Base-by-base conservation (phyloP, 352 stramenopile species). In the Phytophthora macrochlamydospora region DNA sequence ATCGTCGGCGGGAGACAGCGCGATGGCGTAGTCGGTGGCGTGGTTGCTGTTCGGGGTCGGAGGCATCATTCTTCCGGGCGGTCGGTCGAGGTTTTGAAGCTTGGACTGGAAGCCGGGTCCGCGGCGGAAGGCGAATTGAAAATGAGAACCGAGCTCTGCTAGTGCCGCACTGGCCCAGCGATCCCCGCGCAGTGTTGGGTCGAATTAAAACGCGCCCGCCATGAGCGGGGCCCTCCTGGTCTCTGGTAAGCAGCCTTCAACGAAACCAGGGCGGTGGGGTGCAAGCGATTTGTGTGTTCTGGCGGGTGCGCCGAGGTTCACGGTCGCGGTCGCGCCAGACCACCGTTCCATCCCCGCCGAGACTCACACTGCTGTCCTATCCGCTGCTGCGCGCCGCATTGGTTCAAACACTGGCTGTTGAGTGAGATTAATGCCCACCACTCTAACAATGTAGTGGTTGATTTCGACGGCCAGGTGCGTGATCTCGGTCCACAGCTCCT, bases 121-220 rank as follows among this genome's bases (percentile, higher is more conserved):
- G 49, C n/a, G n/a, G 48, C 48, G 35, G 63, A 66, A 57, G 44
- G 63, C 50, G 56, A 65, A 60, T 65, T 68, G 44, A 35, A 68
- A 62, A 68, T 68, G 53, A 62, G 52, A 29, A 50, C 18, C 14
- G 13, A 42, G n/a, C n/a, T 35, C 38, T 1, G 35, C 6, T 29
- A 12, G 12, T 9, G 29, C 12, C 14, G 43, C 14, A 0, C 12
- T 49, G 43, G 43, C 43, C 43, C 12, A 29, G 3, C 8, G 14
- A 49, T 24, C 43, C 3, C 14, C 29, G 24, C 44, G 35, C 38
- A 50, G 33, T 61, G 56, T 14, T 29, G 29, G 18, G 46, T 46
- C 30, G 35, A 28, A 55, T 54, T 55, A 55, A 59, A 48, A 33
- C 38, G 49, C 45, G 6, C 33, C 37, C n/a, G 28, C 5, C 7